Evolutionary conservation across 1,284 basidiomycete species (phyloP).

Genomic region (Cutaneotrichosporon cavernicola): DNA sequence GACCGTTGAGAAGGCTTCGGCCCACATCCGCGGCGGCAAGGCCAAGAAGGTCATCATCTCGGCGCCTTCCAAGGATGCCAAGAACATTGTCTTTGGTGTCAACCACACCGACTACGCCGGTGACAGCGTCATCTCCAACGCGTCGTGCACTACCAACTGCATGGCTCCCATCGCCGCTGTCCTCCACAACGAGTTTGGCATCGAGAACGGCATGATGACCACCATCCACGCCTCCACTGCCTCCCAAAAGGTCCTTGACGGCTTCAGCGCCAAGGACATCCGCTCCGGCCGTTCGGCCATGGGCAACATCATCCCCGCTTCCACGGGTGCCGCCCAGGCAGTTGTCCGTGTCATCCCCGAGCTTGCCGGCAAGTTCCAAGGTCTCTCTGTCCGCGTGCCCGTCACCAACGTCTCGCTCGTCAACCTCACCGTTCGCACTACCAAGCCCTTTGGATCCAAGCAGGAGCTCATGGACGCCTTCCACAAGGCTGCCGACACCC

Average conservation of each 20-base stretch:
- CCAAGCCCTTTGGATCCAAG: slow-evolving; percentile 42
- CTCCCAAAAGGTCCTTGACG: slow-evolving; percentile 53
- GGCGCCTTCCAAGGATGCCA: slow-evolving; percentile 49
- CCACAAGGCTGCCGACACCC: slow-evolving; percentile 38
- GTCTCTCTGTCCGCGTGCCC: slow-evolving; percentile 54
- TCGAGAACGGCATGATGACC: slow-evolving; percentile 55
- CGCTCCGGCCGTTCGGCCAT: slow-evolving; percentile 48
- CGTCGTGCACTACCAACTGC: slow-evolving; percentile 55
- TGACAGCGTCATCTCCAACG: slow-evolving; percentile 52
- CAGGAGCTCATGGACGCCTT: slow-evolving; percentile 51
- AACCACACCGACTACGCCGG: slow-evolving; percentile 48
- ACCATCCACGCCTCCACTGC: slow-evolving; percentile 55
- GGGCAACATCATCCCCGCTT: slow-evolving; percentile 53
- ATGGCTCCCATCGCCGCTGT: slow-evolving; percentile 53
- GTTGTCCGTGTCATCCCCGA: slow-evolving; percentile 54
- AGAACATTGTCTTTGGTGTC: slow-evolving; percentile 53
- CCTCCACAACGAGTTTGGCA: slow-evolving; percentile 49
- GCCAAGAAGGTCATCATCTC: slow-evolving; percentile 55
- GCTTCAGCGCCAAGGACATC: slow-evolving; percentile 52
- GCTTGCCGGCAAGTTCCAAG: slow-evolving; percentile 53
- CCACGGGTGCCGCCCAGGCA: slow-evolving; percentile 53
- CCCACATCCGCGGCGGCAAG: slow-evolving; percentile 45
- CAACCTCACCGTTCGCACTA: slow-evolving; percentile 53
- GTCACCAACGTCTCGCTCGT: slow-evolving; percentile 55
- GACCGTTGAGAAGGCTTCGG: slow-evolving; percentile 45